phyloP scores from a whole-genome alignment of 2,329 filamentous ascomycete species.

The Diaporthe sp. region DNA sequence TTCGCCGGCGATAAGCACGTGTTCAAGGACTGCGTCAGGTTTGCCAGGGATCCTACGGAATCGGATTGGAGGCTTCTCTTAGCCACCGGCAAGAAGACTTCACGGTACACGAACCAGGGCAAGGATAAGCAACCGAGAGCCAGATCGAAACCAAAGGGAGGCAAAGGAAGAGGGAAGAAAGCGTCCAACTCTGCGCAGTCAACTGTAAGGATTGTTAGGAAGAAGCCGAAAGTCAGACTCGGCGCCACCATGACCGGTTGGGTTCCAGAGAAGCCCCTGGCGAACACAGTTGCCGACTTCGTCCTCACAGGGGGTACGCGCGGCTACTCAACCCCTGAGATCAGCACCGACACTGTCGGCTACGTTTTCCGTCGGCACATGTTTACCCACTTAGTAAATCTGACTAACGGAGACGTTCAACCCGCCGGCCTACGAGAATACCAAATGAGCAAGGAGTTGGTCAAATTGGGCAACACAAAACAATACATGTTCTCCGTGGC shows the following conservation, averaged over 20 bases:
- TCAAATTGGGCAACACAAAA: conserved; percentile 52
- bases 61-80: conserved; percentile 68
- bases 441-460: conserved; percentile 49
- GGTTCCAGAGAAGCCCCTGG: conserved; percentile 48
- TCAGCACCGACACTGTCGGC: conserved; percentile 49
- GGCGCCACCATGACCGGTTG: conserved; percentile 37
- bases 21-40: conserved; percentile 72
- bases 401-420: conserved; percentile 49
- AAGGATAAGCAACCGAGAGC: conserved; percentile 38
- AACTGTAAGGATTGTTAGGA: conserved; percentile 23
- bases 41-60: conserved; percentile 63
- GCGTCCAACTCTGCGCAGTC: conserved; percentile 1
- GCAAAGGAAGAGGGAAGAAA: conserved; percentile 22
- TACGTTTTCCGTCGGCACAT: conserved; percentile 49
- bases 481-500: conserved; percentile 52
- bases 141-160: conserved; percentile 31
- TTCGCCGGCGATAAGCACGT: conserved; percentile 59
- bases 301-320: conserved; percentile 44
- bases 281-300: conserved; percentile 48
- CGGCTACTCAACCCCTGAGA: conserved; percentile 49
- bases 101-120: conserved; percentile 40
- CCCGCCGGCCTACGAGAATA: conserved; percentile 52
- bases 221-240: conserved; percentile 29
- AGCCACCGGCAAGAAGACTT: conserved; percentile 57
- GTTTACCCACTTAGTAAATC: conserved; percentile 43